Base-by-base conservation (phyloP, 176 grass and related monocot genomes). In the Calamus simplicifolius region DNA sequence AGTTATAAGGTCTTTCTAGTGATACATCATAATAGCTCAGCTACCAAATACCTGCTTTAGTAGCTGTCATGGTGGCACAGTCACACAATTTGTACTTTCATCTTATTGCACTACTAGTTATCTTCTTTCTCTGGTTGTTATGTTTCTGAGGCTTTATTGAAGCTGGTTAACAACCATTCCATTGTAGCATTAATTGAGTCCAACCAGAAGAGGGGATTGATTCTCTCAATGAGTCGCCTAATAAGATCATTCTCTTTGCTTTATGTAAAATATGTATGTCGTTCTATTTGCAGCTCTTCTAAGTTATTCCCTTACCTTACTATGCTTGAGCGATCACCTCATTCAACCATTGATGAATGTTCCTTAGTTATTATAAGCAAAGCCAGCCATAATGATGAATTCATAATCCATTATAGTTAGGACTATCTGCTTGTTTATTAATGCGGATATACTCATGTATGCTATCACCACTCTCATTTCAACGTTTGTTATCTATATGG, bases 191-290 rank as follows among this genome's bases (percentile, higher is more conserved):
- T n/a, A n/a, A n/a, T n/a, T 82, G 57, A 96, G 86, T 70, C 83
- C 91, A 21, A 90, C 77, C 60, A 79, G 86, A 64, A 75, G 71
- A 56, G n/a, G n/a, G n/a, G n/a, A n/a, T n/a, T n/a, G 80, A 90
- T 43, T 55, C 76, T 49, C 67, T 87, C 0, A 90, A 77, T 1
- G 92, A 96, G 52, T 96, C 86, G 0, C 92, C 92, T 2, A 70
- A 90, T 54, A 87, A 71, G 49, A 90, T 90, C 10, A 86, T 95
- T n/a, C 82, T 95, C 16, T 87, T 90, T 27, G 86, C 85, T 29
- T 71, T 95, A 77, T 74, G 82, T 70, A 95, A 90, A 65, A 96
- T 90, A 83, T 90, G 91, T 1, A 83, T 23, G 90, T 23, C 83
- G 87, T 35, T 48, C 58, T 23, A 66, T 81, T 19, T 95, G 91